Base-by-base conservation (phyloP, 1,139 yeast genomes). In the Blastobotrys arbuscula region DNA sequence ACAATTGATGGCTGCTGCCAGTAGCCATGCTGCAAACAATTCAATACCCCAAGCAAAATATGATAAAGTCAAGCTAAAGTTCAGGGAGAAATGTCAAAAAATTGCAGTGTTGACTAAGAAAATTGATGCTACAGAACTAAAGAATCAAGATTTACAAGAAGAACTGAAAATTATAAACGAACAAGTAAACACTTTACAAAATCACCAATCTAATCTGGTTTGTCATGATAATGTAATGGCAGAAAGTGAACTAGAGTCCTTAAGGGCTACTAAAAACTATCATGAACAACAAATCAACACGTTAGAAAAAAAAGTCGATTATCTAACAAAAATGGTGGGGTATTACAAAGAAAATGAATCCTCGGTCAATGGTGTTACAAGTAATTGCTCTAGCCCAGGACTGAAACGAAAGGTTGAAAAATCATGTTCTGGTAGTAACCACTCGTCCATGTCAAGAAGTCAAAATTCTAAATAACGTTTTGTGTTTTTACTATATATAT, bases 331-430 rank as follows among this genome's bases (percentile, higher is more conserved):
- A 5, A 20, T 37, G 6, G 16, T 21, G 10, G 47, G 47, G 3
- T 16, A 24, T 10, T 23, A 38, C 23, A 44, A 44, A 19, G 47
- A 44, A 16, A 44, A 44, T 33, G 30, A 41, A 20, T 39, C 23
- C 18, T 18, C 37, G 16, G 5, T n/a, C n/a, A n/a, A n/a, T n/a
- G n/a, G n/a, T n/a, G n/a, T n/a, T n/a, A n/a, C n/a, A n/a, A n/a
- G n/a, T n/a, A n/a, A n/a, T n/a, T n/a, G n/a, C n/a, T n/a, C n/a
- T n/a, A n/a, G n/a, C n/a, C n/a, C n/a, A n/a, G n/a, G n/a, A n/a
- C n/a, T n/a, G n/a, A n/a, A n/a, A n/a, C n/a, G n/a, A n/a, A n/a
- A n/a, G n/a, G n/a, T n/a, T n/a, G n/a, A n/a, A n/a, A n/a, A n/a
- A n/a, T n/a, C n/a, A n/a, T 35, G 16, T 12, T 13, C n/a, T 15